These are phyloP conservation scores for Bremia lactucae DNA, from an alignment of 352 stramenopile genomes.

Conservation along the genomic window DNA sequence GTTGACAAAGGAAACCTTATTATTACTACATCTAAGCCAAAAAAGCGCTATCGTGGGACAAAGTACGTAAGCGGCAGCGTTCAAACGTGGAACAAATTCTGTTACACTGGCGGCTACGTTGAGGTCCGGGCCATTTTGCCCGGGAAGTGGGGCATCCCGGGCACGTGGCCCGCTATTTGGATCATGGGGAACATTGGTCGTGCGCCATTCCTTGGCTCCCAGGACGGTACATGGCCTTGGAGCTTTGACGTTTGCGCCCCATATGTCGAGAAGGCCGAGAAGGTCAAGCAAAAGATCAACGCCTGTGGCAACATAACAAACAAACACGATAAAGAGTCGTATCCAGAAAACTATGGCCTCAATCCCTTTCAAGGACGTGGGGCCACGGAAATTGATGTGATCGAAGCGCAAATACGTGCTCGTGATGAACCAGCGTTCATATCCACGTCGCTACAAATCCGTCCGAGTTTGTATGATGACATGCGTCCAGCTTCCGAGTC, in stretches of 20 bases:
- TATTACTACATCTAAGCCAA: slow-evolving; percentile 84
- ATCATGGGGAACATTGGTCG: slow-evolving; percentile 96
- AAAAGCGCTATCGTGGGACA: slow-evolving; percentile 58
- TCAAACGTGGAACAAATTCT: slow-evolving; percentile 99
- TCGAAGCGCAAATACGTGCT: slow-evolving; percentile 81
- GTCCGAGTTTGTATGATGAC: slow-evolving; percentile 55
- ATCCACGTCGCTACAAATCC: slow-evolving; percentile 91
- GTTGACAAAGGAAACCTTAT: slow-evolving; percentile 90
- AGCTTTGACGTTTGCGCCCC: slow-evolving; percentile 88
- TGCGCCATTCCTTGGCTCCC: slow-evolving; percentile 88
- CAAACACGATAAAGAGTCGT: slow-evolving; percentile 81
- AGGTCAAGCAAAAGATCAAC: slow-evolving; percentile 90
- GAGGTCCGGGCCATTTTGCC: slow-evolving; percentile 91
- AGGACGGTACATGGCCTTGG: slow-evolving; percentile 95
- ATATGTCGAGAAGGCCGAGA: slow-evolving; percentile 77
- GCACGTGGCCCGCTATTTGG: slow-evolving; percentile 96
- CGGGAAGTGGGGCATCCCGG: slow-evolving; percentile 89
- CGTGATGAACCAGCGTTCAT: slow-evolving; percentile 85
- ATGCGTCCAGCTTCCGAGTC: slow-evolving; percentile 49
- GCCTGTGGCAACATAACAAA: slow-evolving; percentile 91
- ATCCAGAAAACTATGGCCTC: slow-evolving; percentile 85
- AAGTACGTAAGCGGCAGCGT: slow-evolving; percentile 89
- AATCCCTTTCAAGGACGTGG: slow-evolving; percentile 87
- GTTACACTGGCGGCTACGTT: slow-evolving; percentile 94
- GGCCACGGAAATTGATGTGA: slow-evolving; percentile 95